Percentiles rank a stretch among this genome's conserved stretches.
Conservation (phyloP, 331 rosid species). For the Rosa hybrid region DNA sequence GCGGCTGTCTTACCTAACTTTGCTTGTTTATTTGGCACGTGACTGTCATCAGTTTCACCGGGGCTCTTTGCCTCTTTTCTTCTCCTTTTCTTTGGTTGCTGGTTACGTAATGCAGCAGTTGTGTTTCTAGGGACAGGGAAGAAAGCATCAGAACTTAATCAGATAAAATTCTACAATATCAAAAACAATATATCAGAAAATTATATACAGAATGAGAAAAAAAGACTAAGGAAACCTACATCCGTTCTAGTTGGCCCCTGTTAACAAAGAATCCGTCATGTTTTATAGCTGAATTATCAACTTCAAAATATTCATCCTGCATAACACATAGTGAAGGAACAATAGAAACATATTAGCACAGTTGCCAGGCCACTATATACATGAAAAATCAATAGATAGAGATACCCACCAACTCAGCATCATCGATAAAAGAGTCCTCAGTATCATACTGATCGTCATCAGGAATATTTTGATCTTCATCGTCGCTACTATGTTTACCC, state of each 20-base stretch:
- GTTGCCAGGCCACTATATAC: constrained; percentile 15
- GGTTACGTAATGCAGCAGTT: constrained; percentile 67
- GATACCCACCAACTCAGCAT: constrained; percentile 88
- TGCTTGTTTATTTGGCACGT: constrained; percentile 54
- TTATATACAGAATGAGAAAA: constrained; percentile 9
- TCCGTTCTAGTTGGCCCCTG: constrained; percentile 86
- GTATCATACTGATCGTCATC: constrained; percentile 99
- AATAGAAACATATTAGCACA: constrained; percentile 18
- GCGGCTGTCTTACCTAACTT: constrained; percentile 63
- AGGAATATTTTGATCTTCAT: constrained; percentile 76
- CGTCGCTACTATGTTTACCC: constrained; percentile 98
- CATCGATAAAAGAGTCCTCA: constrained; percentile 97
- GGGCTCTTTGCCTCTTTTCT: constrained; percentile 77
- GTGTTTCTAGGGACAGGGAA: constrained; percentile 43
- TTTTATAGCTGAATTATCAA: constrained; percentile 86
- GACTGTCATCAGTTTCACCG: constrained; percentile 53
- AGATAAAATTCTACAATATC: background rate
- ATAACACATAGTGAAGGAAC: constrained; percentile 24
- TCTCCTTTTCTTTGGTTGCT: constrained; percentile 94
- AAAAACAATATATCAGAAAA: background rate
- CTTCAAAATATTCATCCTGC: constrained; percentile 99
- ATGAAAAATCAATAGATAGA: constrained; percentile 13
- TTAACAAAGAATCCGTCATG: constrained; percentile 97
- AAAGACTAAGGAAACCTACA: constrained; percentile 56
- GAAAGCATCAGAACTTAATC: constrained; percentile 19